Evolutionary conservation across 306 rosid species (phyloP), one percentile per base, ranked within the genome.

Genomic region (Castanea mollissima): DNA sequence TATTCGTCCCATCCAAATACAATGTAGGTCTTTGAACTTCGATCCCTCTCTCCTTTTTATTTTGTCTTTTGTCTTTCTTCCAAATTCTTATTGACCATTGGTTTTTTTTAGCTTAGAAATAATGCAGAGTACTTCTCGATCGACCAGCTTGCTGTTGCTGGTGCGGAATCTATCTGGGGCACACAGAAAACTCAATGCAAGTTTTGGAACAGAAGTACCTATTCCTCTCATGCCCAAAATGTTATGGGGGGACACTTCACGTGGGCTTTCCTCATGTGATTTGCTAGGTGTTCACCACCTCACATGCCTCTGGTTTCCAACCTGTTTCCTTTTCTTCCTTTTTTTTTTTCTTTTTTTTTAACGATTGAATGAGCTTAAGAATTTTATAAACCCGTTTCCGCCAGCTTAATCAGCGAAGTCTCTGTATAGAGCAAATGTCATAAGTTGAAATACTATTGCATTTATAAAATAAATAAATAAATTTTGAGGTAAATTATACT

Each of bases 341-440:
- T 6, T 21, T 21, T 21, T 21, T 21, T 57, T 4, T 6, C 10
- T 21, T 21, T 21, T 21, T 57, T 16, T 7, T 7, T 56, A 56
- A 2, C 8, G 46, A 2, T 8, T 49, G 5, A 49, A 5, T 1
- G 1, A 0, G 14, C 1, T 49, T 12, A 2, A 13, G 54, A 12
- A 49, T 2, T 2, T 49, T 49, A 49, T 49, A 49, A 49, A 2
- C 1, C 1, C 1, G 0, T 7, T 38, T 7, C 0, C 0, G 2
- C 6, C 2, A 1, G 0, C 0, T 0, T 38, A 7, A 41, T 8
- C 2, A 2, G 3, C 8, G 1, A 8, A 8, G 46, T 41, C 0
- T 8, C 1, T 25, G 1, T 41, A 41, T 0, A 3, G 0, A 41
- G 1, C 1, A 8, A 41, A 2, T 1, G 0, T 8, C 0, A 8